phyloP scores from a whole-genome alignment of 2,329 filamentous ascomycete genomes.

The Paecilomyces sp. region DNA sequence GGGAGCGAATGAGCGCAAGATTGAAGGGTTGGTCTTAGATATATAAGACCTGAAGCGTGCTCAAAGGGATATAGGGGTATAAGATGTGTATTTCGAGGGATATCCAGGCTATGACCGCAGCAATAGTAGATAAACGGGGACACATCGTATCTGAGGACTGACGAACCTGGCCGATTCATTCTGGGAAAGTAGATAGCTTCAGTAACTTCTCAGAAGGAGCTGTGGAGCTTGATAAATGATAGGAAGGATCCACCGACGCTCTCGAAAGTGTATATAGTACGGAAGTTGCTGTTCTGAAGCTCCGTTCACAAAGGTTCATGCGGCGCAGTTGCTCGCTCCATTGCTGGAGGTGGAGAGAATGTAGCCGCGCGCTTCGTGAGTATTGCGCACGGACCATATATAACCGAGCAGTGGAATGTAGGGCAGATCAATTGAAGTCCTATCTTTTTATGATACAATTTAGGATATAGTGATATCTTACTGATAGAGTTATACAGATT shows the following conservation, averaged over 20 bases:
- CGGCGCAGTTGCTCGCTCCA: constrained; percentile 14
- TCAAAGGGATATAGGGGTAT: background rate
- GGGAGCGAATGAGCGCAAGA: background rate
- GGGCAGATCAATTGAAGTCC: background rate
- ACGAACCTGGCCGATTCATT: constrained; percentile 47
- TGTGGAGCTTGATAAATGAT: constrained; percentile 5
- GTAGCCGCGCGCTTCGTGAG: constrained; percentile 10
- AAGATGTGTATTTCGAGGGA: background rate
- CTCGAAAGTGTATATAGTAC: constrained; percentile 4
- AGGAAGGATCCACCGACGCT: background rate
- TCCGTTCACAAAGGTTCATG: constrained; percentile 9
- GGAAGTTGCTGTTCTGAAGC: constrained; percentile 12
- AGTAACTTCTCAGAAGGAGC: constrained; percentile 8
- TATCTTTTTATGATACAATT: background rate
- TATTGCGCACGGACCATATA: constrained; percentile 1
- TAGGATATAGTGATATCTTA: background rate
- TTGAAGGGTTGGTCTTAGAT: background rate
- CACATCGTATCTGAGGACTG: constrained; percentile 18
- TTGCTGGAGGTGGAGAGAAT: constrained; percentile 21
- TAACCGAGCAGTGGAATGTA: background rate
- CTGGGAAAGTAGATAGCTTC: constrained; percentile 10
- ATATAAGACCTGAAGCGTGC: background rate
- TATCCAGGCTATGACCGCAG: constrained; percentile 3
- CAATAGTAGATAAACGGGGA: constrained; percentile 10
- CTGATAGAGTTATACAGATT: background rate